phyloP scores from a whole-genome alignment of 2,329 filamentous ascomycete genomes.

The Trichoderma lentiforme region DNA sequence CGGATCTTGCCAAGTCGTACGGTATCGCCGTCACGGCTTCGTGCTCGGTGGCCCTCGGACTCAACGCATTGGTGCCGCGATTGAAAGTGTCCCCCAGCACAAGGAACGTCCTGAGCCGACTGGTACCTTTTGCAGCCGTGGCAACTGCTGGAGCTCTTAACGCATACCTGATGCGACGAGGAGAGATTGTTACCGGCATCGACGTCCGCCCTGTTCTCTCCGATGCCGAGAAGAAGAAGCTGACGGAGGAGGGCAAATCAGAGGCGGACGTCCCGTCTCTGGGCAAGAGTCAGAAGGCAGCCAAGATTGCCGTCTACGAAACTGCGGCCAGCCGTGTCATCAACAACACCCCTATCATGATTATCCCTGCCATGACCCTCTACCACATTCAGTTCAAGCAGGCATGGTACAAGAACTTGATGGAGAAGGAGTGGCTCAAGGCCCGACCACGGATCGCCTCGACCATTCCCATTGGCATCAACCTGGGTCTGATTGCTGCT shows the following conservation, averaged over 20 bases:
- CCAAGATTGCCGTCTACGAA: conserved; percentile 84
- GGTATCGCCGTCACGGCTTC: conserved; percentile 87
- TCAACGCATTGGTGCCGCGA: conserved; percentile 85
- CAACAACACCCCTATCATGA: conserved; percentile 97
- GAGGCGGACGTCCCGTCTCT: conserved; percentile 67
- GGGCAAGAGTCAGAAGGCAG: conserved; percentile 84
- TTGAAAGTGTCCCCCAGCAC: conserved; percentile 76
- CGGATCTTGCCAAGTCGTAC: conserved; percentile 84
- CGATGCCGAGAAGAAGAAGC: conserved; percentile 61
- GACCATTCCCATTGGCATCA: conserved; percentile 66
- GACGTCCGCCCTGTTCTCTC: conserved; percentile 83
- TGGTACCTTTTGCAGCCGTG: conserved; percentile 94
- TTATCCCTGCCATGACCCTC: conserved; percentile 81
- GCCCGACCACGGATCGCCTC: conserved; percentile 63
- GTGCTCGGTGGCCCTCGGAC: conserved; percentile 86
- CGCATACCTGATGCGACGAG: conserved; percentile 94
- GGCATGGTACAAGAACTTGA: conserved; percentile 37
- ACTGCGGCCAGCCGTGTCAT: conserved; percentile 88
- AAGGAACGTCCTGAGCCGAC: conserved; percentile 71
- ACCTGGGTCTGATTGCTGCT: conserved; percentile 79
- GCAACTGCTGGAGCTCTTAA: conserved; percentile 88
- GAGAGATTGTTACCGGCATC: conserved; percentile 91
- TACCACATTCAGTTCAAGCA: conserved; percentile 68
- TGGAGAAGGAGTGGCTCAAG: conserved; percentile 74
- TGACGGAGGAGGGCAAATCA: conserved; percentile 55